Conservation (phyloP, 1,284 basidiomycete genomes). For the Rhizoctonia solani region DNA sequence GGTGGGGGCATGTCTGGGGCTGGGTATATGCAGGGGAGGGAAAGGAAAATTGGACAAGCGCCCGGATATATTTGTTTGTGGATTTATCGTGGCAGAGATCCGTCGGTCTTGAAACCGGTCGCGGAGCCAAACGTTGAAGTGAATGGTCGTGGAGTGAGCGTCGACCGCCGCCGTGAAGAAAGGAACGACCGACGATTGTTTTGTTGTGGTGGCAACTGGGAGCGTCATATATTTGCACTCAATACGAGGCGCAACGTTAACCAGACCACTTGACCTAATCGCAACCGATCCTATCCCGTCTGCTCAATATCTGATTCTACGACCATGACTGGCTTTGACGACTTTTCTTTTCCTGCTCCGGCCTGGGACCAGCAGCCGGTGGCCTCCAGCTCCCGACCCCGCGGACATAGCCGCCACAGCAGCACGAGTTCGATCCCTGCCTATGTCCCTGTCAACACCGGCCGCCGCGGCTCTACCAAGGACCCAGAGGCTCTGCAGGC, state of each 20-base stretch:
- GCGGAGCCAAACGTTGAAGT: not conserved
- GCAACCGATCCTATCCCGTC: too few species aligned
- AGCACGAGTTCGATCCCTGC: slow-evolving; percentile 25
- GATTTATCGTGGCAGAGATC: slow-evolving; percentile 20
- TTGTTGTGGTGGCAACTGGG: not conserved
- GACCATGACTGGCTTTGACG: too few species aligned
- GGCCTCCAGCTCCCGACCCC: not conserved
- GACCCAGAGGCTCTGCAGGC: slow-evolving; percentile 33
- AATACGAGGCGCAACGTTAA: not conserved
- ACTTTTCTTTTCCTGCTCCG: not conserved
- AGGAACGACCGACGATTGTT: not conserved
- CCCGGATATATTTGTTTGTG: slow-evolving; percentile 6
- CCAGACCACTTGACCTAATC: not conserved
- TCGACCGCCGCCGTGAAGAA: slow-evolving; percentile 6
- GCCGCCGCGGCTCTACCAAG: slow-evolving; percentile 24
- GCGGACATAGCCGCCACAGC: slow-evolving; percentile 15
- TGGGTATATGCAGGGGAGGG: not conserved
- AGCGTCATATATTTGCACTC: not conserved
- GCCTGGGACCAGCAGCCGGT: slow-evolving; percentile 1
- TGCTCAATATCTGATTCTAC: too few species aligned
- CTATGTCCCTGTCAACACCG: slow-evolving; percentile 8
- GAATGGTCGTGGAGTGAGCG: not conserved
- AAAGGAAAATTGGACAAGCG: not conserved
- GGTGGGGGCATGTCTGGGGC: not conserved
- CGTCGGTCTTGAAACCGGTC: slow-evolving; percentile 5